Evolutionary conservation across 768 basidiomycete genomes (phyloP), one percentile per base, ranked within the genome.

Genomic region (Naganishia friedmannii): DNA sequence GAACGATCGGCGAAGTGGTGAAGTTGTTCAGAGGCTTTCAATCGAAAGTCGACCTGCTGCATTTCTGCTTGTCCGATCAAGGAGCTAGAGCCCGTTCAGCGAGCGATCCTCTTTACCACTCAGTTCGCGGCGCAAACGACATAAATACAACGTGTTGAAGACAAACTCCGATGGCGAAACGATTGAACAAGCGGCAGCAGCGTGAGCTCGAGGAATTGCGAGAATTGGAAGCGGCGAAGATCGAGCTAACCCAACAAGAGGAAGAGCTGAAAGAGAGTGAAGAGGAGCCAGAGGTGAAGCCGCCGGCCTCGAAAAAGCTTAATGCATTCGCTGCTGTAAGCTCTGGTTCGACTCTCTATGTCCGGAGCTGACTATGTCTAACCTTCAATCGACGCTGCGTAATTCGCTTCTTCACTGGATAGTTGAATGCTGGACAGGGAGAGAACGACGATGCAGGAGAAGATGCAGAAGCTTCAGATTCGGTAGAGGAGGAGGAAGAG

Each of bases 141-240:
- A 23, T 23, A 10, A 23, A 8, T 3, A 9, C n/a, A 23, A 17
- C 10, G n/a, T 17, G 15, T 23, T 17, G n/a, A 53, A 8, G 28
- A 29, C 8, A 15, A 23, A 29, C 31, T 19, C 54, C 10, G 46
- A 80, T 80, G 79, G 74, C 78, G 21, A 80, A 79, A 54, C 67
- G 82, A 42, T 70, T 82, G n/a, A 93, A 87, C 81, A 94, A 92
- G 81, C 85, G 93, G 57, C 92, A 93, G 79, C 90, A 93, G 76
- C 83, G 92, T 55, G 91, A 92, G 76, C 84, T 88, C 28, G 91
- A 93, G 70, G 91, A 94, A 73, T 86, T 94, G 1, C 84, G 86
- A 42, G 85, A 86, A 0, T 84, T 83, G 1, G 70, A 70, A n/a
- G 37, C 48, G 26, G 51, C 58, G 9, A 69, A 76, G 67, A 66